Conservation (phyloP, 257 asterid species). For the Cinchona pubescens region DNA sequence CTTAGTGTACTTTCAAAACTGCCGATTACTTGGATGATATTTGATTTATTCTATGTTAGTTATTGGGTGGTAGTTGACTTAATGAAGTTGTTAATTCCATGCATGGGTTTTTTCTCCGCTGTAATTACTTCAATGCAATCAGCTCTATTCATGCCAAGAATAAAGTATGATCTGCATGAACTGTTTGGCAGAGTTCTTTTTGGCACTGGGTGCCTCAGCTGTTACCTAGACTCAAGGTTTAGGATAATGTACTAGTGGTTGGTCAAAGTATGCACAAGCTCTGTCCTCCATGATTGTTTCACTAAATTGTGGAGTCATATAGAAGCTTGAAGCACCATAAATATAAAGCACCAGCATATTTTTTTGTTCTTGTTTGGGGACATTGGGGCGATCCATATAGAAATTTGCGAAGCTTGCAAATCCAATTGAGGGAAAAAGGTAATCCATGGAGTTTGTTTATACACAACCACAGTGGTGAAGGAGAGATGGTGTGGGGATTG, state of each 20-base stretch:
- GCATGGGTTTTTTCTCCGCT: not conserved
- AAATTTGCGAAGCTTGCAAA: not conserved
- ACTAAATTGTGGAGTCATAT: not conserved
- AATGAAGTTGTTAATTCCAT: not conserved
- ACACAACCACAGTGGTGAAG: not conserved
- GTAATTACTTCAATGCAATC: not conserved
- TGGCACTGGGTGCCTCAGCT: not conserved
- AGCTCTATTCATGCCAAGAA: not conserved
- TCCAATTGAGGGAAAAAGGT: not conserved
- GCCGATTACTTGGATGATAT: not conserved
- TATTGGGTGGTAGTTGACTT: not conserved
- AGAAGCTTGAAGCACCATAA: not conserved
- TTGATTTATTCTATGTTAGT: not conserved
- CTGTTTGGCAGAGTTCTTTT: not conserved
- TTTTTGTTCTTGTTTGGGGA: not conserved
- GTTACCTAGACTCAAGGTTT: constrained; percentile 1
- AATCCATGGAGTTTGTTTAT: not conserved
- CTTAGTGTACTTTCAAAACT: not conserved
- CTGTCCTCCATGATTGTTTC: not conserved
- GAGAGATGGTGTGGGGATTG: not conserved
- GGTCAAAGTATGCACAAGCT: not conserved
- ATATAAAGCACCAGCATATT: not conserved
- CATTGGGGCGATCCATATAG: not conserved
- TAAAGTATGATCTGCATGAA: not conserved
- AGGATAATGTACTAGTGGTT: not conserved